Conservation (phyloP, 176 grass and related monocot genomes). For the Musa acuminata region DNA sequence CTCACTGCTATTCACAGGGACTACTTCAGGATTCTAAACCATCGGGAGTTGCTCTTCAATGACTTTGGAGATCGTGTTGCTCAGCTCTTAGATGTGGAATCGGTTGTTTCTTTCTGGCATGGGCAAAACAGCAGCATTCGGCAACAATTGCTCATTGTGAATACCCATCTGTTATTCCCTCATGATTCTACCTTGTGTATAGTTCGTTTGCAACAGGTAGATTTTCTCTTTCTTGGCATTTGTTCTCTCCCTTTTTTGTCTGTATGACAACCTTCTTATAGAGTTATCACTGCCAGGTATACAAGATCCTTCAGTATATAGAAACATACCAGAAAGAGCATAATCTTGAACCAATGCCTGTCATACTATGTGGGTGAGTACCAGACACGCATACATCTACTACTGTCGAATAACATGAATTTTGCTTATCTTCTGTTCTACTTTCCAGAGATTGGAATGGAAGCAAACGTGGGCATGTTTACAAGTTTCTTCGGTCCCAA, state of each 20-base stretch:
- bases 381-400: too few species aligned
- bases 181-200: slow-evolving; percentile 71
- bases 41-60: slow-evolving; percentile 47
- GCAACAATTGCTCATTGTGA: slow-evolving; percentile 75
- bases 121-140: slow-evolving; percentile 36
- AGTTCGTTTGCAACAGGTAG: slow-evolving; percentile 78
- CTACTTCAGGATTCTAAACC: slow-evolving; percentile 49
- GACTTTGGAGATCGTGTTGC: slow-evolving; percentile 92
- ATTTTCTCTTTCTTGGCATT: not conserved
- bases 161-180: slow-evolving; percentile 89
- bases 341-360: slow-evolving; percentile 65
- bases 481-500: slow-evolving; percentile 84
- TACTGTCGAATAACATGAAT: not conserved
- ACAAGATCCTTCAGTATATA: slow-evolving; percentile 79
- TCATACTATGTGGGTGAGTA: slow-evolving; percentile 78
- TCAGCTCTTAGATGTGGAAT: slow-evolving; percentile 81
- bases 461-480: slow-evolving; percentile 97
- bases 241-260: not conserved
- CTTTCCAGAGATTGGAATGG: slow-evolving; percentile 78
- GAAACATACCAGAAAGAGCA: slow-evolving; percentile 78
- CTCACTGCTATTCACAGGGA: slow-evolving; percentile 50
- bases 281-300: slow-evolving; percentile 31
- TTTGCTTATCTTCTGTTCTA: not conserved
- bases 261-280: not conserved
- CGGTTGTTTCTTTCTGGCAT: slow-evolving; percentile 35